Conservation (phyloP, 2,329 filamentous ascomycete genomes). For the Rhinocladiella similis region DNA sequence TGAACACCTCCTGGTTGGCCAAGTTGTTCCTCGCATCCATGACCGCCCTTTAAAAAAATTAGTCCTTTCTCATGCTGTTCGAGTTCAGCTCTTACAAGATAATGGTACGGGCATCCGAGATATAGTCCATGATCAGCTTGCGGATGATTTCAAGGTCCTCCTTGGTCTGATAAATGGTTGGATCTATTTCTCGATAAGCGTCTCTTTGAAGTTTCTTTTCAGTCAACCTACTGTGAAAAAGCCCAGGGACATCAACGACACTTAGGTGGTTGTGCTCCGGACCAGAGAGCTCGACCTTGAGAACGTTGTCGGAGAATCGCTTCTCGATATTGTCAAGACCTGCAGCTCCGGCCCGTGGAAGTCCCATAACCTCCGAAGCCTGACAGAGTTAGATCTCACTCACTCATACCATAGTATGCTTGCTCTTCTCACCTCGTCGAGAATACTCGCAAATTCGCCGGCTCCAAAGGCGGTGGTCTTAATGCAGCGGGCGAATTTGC, state of each 20-base stretch:
- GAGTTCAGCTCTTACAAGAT: slow-evolving; percentile 40
- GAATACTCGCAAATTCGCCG: slow-evolving; percentile 3
- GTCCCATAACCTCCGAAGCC: slow-evolving; percentile 3
- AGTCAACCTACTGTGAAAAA: slow-evolving; percentile 34
- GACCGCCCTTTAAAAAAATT: slow-evolving; percentile 39
- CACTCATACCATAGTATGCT: background rate
- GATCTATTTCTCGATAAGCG: slow-evolving; percentile 2
- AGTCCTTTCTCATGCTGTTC: background rate
- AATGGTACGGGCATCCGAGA: slow-evolving; percentile 44
- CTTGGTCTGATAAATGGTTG: slow-evolving; percentile 31
- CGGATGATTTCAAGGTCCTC: slow-evolving; percentile 50
- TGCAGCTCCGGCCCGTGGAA: slow-evolving; percentile 1
- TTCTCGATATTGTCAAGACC: slow-evolving; percentile 1
- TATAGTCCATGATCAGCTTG: slow-evolving; percentile 43
- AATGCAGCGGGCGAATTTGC: slow-evolving; percentile 1
- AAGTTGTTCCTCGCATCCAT: slow-evolving; percentile 46
- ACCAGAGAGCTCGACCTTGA: slow-evolving; percentile 44
- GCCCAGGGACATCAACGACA: slow-evolving; percentile 47
- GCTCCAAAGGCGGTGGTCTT: slow-evolving; percentile 6
- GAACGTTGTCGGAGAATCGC: slow-evolving; percentile 43
- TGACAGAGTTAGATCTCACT: background rate
- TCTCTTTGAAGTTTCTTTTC: slow-evolving; percentile 15
- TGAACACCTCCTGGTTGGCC: slow-evolving; percentile 44
- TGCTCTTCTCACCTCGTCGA: slow-evolving; percentile 3
- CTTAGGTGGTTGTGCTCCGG: slow-evolving; percentile 41